Base-by-base conservation (phyloP, 2,329 filamentous ascomycete species). In the Aspergillus arachidicola region DNA sequence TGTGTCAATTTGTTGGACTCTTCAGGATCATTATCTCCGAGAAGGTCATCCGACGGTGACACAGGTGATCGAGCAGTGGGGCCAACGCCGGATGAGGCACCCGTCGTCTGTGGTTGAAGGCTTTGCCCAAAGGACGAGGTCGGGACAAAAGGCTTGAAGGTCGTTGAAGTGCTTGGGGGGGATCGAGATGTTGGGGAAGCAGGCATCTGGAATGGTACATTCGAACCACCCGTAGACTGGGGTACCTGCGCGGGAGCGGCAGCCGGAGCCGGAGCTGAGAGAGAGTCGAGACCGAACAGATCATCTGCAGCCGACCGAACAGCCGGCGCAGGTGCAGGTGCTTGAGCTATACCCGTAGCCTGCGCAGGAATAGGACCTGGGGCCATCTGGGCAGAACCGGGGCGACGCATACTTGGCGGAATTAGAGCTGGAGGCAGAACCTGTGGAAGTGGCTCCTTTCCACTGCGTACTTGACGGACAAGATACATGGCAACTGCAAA, bases 401-500 rank as follows among this genome's bases (percentile, higher is more conserved):
- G 77, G 76, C 81, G 77, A 59, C 95, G 91, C 86, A 97, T 87
- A 74, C 89, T 93, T 4, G 94, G 95, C 14, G 95, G 95, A 34
- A 98, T 86, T 45, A 98, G 82, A 69, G 90, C 94, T 0, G 89
- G 83, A 11, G 94, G 94, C 48, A 99, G 81, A n/a, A 87, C 85
- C 26, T 89, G 83, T 2, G 95, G 95, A 36, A 98, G 79, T 32
- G 87, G 82, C 61, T 89, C 87, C 62, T 88, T 87, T 66, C 89
- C 90, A 67, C 86, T 91, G 59, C 94, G 87, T 76, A 97, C 94
- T 76, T 96, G 92, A 65, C 94, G 88, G 71, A 99, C 97, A 57
- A 99, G 84, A 75, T 96, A 96, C 94, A 99, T 97, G 59, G 95
- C 94, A 54, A 99, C 93, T 0, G 95, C 93, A 75, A 99, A 99